These are phyloP conservation scores for Amanita rubescens DNA, from an alignment of 768 basidiomycete genomes.

Conservation along the genomic window DNA sequence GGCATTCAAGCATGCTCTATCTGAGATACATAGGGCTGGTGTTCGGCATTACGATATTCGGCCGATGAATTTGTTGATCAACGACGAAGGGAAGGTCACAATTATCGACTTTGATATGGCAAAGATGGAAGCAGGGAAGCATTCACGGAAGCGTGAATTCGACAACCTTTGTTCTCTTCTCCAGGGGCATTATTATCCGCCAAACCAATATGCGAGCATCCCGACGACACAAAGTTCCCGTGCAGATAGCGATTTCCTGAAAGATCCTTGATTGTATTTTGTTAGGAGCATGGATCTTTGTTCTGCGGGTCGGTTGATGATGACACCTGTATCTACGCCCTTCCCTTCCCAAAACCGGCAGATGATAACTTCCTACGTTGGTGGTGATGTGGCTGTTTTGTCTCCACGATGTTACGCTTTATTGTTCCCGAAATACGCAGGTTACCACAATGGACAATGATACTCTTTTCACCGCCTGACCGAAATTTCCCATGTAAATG, in stretches of 20 bases:
- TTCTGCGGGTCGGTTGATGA: not conserved
- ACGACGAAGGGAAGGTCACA: not conserved
- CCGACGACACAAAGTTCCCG: not conserved
- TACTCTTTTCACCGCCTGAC: no score
- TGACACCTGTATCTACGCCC: not conserved
- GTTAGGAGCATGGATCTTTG: no score
- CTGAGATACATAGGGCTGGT: not conserved
- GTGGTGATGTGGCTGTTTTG: no score
- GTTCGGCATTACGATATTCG: not conserved
- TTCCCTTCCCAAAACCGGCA: no score
- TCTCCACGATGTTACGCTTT: no score
- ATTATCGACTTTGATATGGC: constrained; percentile 2
- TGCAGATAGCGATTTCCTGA: not conserved
- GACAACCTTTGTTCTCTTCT: not conserved
- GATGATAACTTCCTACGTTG: no score
- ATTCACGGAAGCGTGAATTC: not conserved
- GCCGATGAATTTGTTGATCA: not conserved
- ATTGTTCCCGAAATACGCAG: no score
- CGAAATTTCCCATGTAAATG: no score
- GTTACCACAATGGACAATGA: no score
- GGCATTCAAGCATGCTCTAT: not conserved
- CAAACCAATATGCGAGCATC: not conserved
- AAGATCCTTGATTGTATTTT: not conserved
- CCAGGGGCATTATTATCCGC: not conserved
- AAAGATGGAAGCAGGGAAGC: not conserved